Base-by-base conservation (phyloP, 331 rosid genomes). In the Dryas integrifolia region DNA sequence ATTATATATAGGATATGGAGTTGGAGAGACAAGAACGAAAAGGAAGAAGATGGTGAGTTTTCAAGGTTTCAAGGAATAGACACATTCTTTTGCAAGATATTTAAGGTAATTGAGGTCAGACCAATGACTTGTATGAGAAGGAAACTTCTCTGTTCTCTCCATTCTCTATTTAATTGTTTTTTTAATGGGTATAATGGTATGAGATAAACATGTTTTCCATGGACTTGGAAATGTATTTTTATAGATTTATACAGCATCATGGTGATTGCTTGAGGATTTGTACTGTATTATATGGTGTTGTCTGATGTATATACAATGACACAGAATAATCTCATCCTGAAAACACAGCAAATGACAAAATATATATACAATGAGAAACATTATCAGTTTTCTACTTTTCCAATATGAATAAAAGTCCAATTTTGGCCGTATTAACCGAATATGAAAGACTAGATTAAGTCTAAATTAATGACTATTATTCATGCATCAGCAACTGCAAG, bases 41-140 rank as follows among this genome's bases (percentile, higher is more conserved):
- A 9, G 12, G 39, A 16, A 7, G 51, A 11, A 30, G 61, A 43
- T 13, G 11, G 35, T 11, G 18, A 30, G 38, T 26, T 72, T 7
- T 16, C 35, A n/a, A 60, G 2, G 43, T 50, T 52, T 52, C n/a
- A 49, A 9, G 57, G 50, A 41, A 30, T 30, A 53, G 52, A 41
- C 47, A 3, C 21, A 40, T 11, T 68, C 49, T 7, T 18, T 9
- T 53, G 21, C 51, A 40, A 30, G 4, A 56, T 45, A 38, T 9
- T 38, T 51, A 58, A 18, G 63, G 46, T 51, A 4, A 51, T 15
- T 30, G n/a, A n/a, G 40, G 65, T 14, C 47, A 58, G n/a, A 14
- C 63, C 49, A 18, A 47, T 75, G 18, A 10, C 73, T 47, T 58
- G 38, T 65, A 44, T 67, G 5, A 48, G 40, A n/a, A 38, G 47